These are phyloP conservation scores for Schizopora paradoxa DNA, from an alignment of 1,284 basidiomycete species.

Conservation along the genomic window DNA sequence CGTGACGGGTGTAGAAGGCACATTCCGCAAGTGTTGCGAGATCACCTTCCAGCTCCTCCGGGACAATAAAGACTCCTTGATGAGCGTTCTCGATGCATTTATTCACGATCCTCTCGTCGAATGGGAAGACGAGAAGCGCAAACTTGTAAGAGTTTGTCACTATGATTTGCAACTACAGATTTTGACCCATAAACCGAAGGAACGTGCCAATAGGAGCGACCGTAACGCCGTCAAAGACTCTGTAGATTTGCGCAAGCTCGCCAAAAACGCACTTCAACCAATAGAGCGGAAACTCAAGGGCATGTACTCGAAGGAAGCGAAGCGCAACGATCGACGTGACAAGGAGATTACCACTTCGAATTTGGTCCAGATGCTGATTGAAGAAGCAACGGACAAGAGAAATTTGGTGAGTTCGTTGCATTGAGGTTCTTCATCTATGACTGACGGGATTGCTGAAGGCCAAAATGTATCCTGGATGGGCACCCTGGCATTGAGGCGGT, in stretches of 20 bases:
- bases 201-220: conserved; percentile 33
- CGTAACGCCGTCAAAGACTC: conserved; percentile 42
- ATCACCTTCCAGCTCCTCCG: conserved; percentile 86
- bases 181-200: conserved; percentile 24
- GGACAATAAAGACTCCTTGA: conserved; percentile 89
- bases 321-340: conserved; percentile 44
- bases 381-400: conserved; percentile 69
- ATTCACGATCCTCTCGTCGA: conserved; percentile 97
- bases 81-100: conserved; percentile 96
- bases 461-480: conserved; percentile 86
- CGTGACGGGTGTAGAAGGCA: conserved; percentile 90
- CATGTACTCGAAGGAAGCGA: conserved; percentile 46
- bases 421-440: neutral
- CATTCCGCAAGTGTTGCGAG: conserved; percentile 91
- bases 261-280: conserved; percentile 69
- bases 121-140: conserved; percentile 80
- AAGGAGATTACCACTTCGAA: conserved; percentile 77
- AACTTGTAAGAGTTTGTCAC: conserved; percentile 35
- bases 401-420: conserved; percentile 61
- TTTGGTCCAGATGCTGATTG: conserved; percentile 85
- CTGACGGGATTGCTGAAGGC: conserved; percentile 34
- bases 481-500: conserved; percentile 61
- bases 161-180: neutral
- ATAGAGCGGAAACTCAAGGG: conserved; percentile 86
- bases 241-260: conserved; percentile 56